phyloP scores from a whole-genome alignment of 116 monocot genomes.

The Posidonia oceanica region DNA sequence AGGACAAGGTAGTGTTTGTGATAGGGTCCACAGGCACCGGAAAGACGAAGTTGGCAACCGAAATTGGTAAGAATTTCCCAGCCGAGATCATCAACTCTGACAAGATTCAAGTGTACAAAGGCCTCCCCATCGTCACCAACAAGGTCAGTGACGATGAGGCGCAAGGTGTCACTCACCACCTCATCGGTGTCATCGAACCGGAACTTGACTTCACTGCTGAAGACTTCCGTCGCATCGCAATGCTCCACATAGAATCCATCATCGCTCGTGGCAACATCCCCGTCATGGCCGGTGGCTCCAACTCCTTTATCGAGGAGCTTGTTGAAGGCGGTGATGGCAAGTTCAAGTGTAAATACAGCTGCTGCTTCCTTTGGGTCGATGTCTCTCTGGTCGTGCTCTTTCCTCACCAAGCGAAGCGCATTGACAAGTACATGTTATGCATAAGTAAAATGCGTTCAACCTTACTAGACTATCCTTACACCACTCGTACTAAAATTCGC shows the following conservation, averaged over 20 bases:
- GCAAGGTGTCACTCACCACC: constrained; percentile 40
- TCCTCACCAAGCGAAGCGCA: constrained; percentile 15
- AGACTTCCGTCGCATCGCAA: constrained; percentile 30
- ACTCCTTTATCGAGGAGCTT: constrained; percentile 33
- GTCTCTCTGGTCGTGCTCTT: constrained; percentile 22
- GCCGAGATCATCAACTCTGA: constrained; percentile 62
- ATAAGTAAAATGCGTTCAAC: no score
- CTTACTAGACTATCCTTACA: no score
- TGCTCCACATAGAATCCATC: constrained; percentile 11
- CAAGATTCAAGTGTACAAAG: constrained; percentile 55
- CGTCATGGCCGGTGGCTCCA: constrained; percentile 50
- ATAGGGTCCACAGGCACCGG: constrained; percentile 53
- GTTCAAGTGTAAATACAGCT: constrained; percentile 25
- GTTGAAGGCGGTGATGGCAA: constrained; percentile 19
- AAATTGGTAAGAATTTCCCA: constrained; percentile 21
- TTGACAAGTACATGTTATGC: constrained; percentile 13
- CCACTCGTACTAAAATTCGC: background rate
- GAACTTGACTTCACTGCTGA: constrained; percentile 31
- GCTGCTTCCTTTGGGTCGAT: constrained; percentile 45
- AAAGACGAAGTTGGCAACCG: constrained; percentile 40
- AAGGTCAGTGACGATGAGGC: constrained; percentile 37
- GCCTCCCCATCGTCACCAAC: constrained; percentile 44
- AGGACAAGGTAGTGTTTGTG: constrained; percentile 28
- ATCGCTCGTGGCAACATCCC: constrained; percentile 24
- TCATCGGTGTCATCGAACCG: constrained; percentile 35